phyloP scores from a whole-genome alignment of 306 rosid genomes.

The Senna siamea region DNA sequence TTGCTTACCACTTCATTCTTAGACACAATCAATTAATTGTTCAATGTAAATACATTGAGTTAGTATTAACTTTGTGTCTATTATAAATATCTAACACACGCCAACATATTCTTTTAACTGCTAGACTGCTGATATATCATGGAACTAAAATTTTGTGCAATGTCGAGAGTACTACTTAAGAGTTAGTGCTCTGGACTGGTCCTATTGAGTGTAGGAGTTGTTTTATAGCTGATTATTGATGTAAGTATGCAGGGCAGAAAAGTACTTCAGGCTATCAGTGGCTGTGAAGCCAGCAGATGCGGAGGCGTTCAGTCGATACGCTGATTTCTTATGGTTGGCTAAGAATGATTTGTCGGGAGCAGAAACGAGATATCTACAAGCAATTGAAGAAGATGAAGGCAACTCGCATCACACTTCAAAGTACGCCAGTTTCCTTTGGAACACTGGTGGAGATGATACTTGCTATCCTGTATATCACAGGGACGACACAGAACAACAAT shows the following conservation, averaged over 20 bases:
- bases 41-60: no score
- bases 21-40: no score
- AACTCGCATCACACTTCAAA: conserved; percentile 59
- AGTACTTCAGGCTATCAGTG: conserved; percentile 61
- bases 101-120: no score
- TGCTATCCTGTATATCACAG: conserved; percentile 48
- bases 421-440: conserved; percentile 83
- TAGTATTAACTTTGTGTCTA: no score
- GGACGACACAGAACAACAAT: conserved; percentile 33
- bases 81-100: no score
- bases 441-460: conserved; percentile 65
- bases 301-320: conserved; percentile 63
- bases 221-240: neutral
- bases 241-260: conserved; percentile 72
- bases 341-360: conserved; percentile 75
- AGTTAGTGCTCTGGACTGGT: neutral
- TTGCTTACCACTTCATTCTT: no score
- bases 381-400: conserved; percentile 59
- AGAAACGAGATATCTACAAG: conserved; percentile 68
- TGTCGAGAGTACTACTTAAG: no score
- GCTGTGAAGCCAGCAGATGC: conserved; percentile 57
- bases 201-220: neutral
- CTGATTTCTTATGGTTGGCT: conserved; percentile 64
- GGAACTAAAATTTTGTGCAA: no score
- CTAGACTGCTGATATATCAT: no score